Evolutionary conservation across 2,329 filamentous ascomycete genomes (phyloP).

Genomic region (Trichoderma koningii): DNA sequence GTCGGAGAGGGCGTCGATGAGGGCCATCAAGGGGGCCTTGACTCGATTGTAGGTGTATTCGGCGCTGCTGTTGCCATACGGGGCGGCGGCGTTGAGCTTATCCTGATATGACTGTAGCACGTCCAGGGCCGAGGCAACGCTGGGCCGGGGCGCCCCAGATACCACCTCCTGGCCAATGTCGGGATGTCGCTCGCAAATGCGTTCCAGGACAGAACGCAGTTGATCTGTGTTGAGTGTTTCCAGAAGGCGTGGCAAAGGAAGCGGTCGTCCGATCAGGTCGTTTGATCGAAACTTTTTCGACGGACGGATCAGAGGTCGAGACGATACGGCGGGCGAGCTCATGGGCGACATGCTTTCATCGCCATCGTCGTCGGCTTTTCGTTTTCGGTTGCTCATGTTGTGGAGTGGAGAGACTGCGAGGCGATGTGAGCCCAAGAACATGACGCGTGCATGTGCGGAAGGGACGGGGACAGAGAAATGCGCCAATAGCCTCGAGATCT

Average conservation of each 20-base stretch:
- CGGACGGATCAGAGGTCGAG: slow-evolving; percentile 66
- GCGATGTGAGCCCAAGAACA: slow-evolving; percentile 8
- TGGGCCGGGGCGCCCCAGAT: slow-evolving; percentile 81
- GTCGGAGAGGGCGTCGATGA: slow-evolving; percentile 88
- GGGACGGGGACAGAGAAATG: neutral
- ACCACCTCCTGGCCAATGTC: slow-evolving; percentile 84
- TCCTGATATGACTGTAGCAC: slow-evolving; percentile 82
- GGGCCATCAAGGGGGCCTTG: slow-evolving; percentile 73
- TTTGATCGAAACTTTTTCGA: slow-evolving; percentile 64
- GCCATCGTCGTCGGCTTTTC: slow-evolving; percentile 78
- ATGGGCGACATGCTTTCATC: slow-evolving; percentile 90
- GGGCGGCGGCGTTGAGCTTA: slow-evolving; percentile 75
- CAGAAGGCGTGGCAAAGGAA: slow-evolving; percentile 70
- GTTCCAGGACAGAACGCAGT: slow-evolving; percentile 81
- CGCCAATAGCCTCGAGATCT: no score
- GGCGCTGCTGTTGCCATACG: slow-evolving; percentile 79
- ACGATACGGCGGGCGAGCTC: slow-evolving; percentile 74
- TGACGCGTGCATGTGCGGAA: neutral
- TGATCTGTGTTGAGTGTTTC: slow-evolving; percentile 89
- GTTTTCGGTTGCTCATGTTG: slow-evolving; percentile 66
- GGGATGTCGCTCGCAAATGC: slow-evolving; percentile 87
- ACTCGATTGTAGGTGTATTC: slow-evolving; percentile 97
- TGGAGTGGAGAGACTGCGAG: slow-evolving; percentile 49
- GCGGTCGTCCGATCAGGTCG: slow-evolving; percentile 64
- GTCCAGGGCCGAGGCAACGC: slow-evolving; percentile 74